Base-by-base conservation (phyloP, 495 filamentous ascomycete species). In the Cetradonia linearis region DNA sequence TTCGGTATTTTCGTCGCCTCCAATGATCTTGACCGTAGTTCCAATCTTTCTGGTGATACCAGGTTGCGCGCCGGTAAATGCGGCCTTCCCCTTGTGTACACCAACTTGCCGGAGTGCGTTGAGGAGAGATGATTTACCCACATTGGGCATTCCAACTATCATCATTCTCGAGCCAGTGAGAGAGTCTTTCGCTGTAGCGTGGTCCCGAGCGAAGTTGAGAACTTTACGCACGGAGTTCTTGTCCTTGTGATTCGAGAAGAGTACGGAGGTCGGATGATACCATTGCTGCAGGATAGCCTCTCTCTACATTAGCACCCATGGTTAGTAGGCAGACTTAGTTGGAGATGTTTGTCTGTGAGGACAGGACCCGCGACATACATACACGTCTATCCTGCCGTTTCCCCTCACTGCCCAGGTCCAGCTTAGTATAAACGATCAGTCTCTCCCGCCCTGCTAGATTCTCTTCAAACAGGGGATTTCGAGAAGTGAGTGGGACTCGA, bases 131-230 rank as follows among this genome's bases (percentile, higher is more conserved):
- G 88, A 94, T 72, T 98, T 84, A 23, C 81, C 93, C 0, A 93
- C 88, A 71, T 98, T 98, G 7, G 93, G 93, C 92, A 98, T 96
- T 31, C 93, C 93, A 20, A 96, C 91, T 1, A 97, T 81, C 70
- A 98, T 78, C 57, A 89, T 80, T 30, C 90, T 83, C 56, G 87
- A 81, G 2, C 90, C 89, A 8, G 81, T 80, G 9, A 91, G 70
- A 36, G 77, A 81, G 63, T 81, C 71, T 3, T 69, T 69, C 11
- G 70, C 68, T 23, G 66, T 57, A 34, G 78, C 73, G 59, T 78
- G 73, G 36, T 74, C 63, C 60, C 78, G 76, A 36, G 83, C 73
- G 63, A 83, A 81, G 63, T 73, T 67, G 49, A 90, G 75, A 61
- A 90, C 77, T 27, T 73, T 67, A 40, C 70, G 74, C 46, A 81